These are phyloP conservation scores for Globisporangium canariense DNA, from an alignment of 352 stramenopile genomes.

Conservation along the genomic window DNA sequence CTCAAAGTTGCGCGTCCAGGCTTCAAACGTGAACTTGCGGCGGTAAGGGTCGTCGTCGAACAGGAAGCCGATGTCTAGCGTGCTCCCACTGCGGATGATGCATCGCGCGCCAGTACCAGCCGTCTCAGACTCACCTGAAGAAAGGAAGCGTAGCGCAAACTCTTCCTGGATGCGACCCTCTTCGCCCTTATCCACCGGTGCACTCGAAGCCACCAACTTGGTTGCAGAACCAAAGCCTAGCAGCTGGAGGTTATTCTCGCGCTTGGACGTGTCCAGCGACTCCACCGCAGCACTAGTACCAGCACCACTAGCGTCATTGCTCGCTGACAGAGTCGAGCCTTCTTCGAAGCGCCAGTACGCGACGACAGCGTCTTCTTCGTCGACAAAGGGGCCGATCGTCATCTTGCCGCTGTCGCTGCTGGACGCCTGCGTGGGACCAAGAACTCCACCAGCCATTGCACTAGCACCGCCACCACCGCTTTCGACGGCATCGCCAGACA, in stretches of 20 bases:
- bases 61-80: constrained; percentile 59
- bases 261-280: constrained; percentile 78
- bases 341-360: constrained; percentile 88
- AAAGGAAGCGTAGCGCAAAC: constrained; percentile 60
- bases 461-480: not conserved
- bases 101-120: constrained; percentile 35
- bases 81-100: constrained; percentile 45
- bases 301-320: constrained; percentile 16
- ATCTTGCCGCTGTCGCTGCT: constrained; percentile 30
- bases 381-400: constrained; percentile 79
- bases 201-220: constrained; percentile 47
- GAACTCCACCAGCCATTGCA: not conserved
- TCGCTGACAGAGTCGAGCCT: constrained; percentile 25
- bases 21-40: constrained; percentile 71
- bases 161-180: constrained; percentile 65
- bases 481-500: not conserved
- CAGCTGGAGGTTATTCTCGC: constrained; percentile 71
- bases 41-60: constrained; percentile 84
- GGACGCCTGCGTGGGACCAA: not conserved
- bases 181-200: constrained; percentile 73
- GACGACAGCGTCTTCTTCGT: constrained; percentile 81
- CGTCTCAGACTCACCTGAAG: constrained; percentile 5
- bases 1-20: constrained; percentile 65
- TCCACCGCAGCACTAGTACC: constrained; percentile 38
- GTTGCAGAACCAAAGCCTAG: constrained; percentile 32